A percentile compares a stretch with the other conserved stretches of the same genome.
Conservation (phyloP, 768 basidiomycete species). For the Pleurotus ostreatus region DNA sequence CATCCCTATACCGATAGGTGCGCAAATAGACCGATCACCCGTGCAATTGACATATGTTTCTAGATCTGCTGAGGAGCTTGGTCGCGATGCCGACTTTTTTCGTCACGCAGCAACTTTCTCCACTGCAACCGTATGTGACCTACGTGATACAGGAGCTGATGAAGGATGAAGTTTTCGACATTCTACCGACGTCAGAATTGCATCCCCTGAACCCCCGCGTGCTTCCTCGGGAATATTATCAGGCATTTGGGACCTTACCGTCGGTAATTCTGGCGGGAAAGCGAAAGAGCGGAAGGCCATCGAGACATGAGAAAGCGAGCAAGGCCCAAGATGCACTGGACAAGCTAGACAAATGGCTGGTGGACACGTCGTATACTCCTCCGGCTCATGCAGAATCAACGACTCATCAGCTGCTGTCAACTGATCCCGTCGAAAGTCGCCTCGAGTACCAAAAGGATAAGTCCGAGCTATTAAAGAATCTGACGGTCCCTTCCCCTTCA, state of each 20-base stretch:
- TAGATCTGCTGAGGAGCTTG: slow-evolving; percentile 58
- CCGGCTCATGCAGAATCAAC: neutral
- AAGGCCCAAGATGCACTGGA: slow-evolving; percentile 48
- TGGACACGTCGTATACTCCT: slow-evolving; percentile 21
- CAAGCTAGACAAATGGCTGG: slow-evolving; percentile 47
- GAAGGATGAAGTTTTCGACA: slow-evolving; percentile 48
- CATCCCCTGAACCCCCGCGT: slow-evolving; percentile 55
- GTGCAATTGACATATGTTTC: slow-evolving; percentile 2
- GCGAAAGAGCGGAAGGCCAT: slow-evolving; percentile 62
- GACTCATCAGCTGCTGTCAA: slow-evolving; percentile 27
- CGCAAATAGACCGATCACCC: slow-evolving; percentile 14
- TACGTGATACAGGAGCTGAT: slow-evolving; percentile 48
- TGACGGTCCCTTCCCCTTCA: slow-evolving; percentile 22
- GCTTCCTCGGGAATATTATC: slow-evolving; percentile 63
- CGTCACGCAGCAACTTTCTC: slow-evolving; percentile 30
- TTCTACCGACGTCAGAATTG: slow-evolving; percentile 51
- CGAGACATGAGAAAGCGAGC: slow-evolving; percentile 54
- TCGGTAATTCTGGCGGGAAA: slow-evolving; percentile 18
- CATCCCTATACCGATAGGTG: slow-evolving; percentile 61
- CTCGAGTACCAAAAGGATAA: slow-evolving; percentile 41
- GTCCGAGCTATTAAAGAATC: slow-evolving; percentile 29
- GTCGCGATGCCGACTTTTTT: slow-evolving; percentile 44
- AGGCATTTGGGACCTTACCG: slow-evolving; percentile 9
- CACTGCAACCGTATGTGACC: slow-evolving; percentile 47
- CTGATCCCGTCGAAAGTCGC: slow-evolving; percentile 23